A percentile compares a stretch with the other conserved stretches of the same genome.
Evolutionary conservation across 2,329 filamentous ascomycete genomes (phyloP).

Genomic region (Trichoderma guizhouense): DNA sequence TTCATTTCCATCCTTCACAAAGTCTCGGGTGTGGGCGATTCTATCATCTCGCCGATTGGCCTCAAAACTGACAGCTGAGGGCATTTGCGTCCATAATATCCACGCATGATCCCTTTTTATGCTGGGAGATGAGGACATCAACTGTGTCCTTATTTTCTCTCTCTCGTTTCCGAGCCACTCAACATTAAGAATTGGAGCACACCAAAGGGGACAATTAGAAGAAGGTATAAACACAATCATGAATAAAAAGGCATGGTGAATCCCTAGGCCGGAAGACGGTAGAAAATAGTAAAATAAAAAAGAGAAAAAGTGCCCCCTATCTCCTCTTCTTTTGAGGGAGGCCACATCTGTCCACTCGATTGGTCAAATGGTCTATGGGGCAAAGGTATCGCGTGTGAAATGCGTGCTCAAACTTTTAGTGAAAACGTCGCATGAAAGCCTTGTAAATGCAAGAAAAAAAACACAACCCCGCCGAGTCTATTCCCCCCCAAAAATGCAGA

Average conservation of each 20-base stretch:
- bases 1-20: background rate
- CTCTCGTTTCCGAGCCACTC: conserved; percentile 18
- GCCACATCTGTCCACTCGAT: conserved; percentile 30
- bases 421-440: conserved; percentile 45
- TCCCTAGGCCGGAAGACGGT: conserved; percentile 28
- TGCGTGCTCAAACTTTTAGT: conserved; percentile 45
- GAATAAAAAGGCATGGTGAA: conserved; percentile 22
- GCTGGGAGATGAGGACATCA: conserved; percentile 3
- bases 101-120: background rate
- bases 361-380: conserved; percentile 42
- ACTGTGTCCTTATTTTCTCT: background rate
- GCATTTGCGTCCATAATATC: background rate
- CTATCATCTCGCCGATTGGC: background rate
- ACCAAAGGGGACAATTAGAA: conserved; percentile 26
- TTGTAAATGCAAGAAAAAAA: conserved; percentile 47
- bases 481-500: conserved; percentile 45
- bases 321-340: conserved; percentile 33
- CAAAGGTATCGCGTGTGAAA: conserved; percentile 49
- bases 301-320: conserved; percentile 24
- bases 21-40: background rate
- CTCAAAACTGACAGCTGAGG: background rate
- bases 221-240: conserved; percentile 31
- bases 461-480: conserved; percentile 48
- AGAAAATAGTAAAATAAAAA: background rate
- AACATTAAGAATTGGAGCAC: conserved; percentile 32